phyloP scores from a whole-genome alignment of 257 asterid genomes.

The Nemophila menziesii region DNA sequence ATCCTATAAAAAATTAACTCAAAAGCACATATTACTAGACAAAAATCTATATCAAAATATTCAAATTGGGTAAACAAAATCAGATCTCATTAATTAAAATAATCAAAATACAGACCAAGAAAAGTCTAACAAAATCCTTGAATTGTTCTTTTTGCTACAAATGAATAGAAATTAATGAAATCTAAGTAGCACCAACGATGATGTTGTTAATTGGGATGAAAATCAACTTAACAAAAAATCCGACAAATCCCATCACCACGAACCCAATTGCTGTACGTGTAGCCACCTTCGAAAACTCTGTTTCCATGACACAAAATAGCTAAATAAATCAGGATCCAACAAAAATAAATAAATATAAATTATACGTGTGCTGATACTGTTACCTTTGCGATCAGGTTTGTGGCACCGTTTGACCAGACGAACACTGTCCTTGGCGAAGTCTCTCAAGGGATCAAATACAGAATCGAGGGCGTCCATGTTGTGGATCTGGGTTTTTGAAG shows the following conservation, averaged over 20 bases:
- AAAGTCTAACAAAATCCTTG: not conserved
- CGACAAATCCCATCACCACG: conserved; percentile 1
- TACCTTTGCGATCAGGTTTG: not conserved
- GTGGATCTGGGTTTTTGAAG: not conserved
- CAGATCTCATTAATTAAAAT: not conserved
- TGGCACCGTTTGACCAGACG: not conserved
- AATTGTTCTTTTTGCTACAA: too few species aligned
- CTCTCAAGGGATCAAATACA: not conserved
- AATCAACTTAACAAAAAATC: not conserved
- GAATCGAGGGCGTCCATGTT: not conserved
- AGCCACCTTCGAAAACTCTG: not conserved
- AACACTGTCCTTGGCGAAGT: not conserved
- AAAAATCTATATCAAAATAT: too few species aligned
- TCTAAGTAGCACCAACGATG: not conserved
- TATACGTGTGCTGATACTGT: too few species aligned
- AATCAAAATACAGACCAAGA: not conserved
- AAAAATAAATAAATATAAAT: too few species aligned
- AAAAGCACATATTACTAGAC: too few species aligned
- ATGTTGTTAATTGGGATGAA: not conserved
- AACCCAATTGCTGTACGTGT: not conserved
- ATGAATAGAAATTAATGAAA: too few species aligned
- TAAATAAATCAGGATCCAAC: not conserved
- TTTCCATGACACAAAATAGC: not conserved
- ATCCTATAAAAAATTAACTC: too few species aligned
- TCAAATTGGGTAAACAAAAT: too few species aligned